Percentiles rank a stretch among this genome's conserved stretches.
Evolutionary conservation across 2,329 filamentous ascomycete species (phyloP).

Genomic region (Fusarium torreyae): DNA sequence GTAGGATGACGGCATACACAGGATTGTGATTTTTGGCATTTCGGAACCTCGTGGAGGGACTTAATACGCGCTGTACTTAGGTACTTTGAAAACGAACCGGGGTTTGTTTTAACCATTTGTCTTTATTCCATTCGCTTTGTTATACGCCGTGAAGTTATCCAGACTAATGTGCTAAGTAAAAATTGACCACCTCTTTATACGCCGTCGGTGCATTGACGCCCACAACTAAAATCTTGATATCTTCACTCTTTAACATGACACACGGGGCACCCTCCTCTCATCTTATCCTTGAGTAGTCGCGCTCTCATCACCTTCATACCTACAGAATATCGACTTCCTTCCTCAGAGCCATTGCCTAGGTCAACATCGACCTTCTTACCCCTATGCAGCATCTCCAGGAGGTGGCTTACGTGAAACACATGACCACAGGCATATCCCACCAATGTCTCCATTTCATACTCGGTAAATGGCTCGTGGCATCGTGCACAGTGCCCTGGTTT

Average conservation of each 20-base stretch:
- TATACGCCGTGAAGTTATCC: conserved; percentile 13
- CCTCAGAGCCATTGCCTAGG: conserved; percentile 60
- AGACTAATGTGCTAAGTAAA: conserved; percentile 12
- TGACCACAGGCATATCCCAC: conserved; percentile 88
- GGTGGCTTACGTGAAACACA: conserved; percentile 82
- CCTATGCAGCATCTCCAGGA: conserved; percentile 69
- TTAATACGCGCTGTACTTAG: conserved; percentile 50
- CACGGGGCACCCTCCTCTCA: conserved; percentile 76
- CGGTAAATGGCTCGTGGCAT: conserved; percentile 70
- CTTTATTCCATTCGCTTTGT: conserved; percentile 12
- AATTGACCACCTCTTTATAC: conserved; percentile 32
- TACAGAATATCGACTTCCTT: conserved; percentile 73
- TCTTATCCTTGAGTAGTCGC: conserved; percentile 79
- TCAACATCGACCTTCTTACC: conserved; percentile 64
- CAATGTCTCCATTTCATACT: conserved; percentile 78
- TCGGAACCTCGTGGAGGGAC: conserved; percentile 37
- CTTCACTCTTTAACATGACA: conserved; percentile 58
- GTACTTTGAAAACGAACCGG: conserved; percentile 45
- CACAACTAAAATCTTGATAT: conserved; percentile 27
- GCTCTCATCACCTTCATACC: conserved; percentile 91
- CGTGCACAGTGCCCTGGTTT: conserved; percentile 72
- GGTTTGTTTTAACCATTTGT: conserved; percentile 19
- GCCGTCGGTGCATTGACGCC: conserved; percentile 28
- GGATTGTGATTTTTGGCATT: conserved; percentile 45
- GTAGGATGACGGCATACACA: conserved; percentile 41